Base-by-base conservation (phyloP, 208 protist species). In the Tetramitus jugosus region DNA sequence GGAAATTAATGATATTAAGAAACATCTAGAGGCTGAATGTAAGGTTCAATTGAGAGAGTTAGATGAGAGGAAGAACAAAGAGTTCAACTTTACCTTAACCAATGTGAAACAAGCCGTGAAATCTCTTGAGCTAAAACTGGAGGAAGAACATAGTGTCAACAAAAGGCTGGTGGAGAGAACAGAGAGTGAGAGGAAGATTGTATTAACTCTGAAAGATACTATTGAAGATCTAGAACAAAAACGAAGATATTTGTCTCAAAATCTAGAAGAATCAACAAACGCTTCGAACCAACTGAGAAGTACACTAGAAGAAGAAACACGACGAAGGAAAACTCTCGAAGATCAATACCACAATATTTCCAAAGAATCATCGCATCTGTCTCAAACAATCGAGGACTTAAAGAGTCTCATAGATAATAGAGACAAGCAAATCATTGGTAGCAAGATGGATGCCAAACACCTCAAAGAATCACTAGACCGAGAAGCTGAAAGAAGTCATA, bases 41-140 rank as follows among this genome's bases (percentile, higher is more conserved):
- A 26, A 49, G 14, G 26, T 31, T 49, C 43, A 49, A 26, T 14
- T 71, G 8, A 71, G 35, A 13, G 65, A 71, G 2, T 31, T 71
- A 3, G 65, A 71, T 35, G n/a, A 71, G 23, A 17, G 39, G 17
- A 71, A 71, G 29, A 17, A 42, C 31, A 71, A 49, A 71, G 65
- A 71, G 31, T 71, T 71, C 49, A 71, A 71, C 26, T 23, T 29
- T 33, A 71, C 65, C 10, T 14, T 71, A 40, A 37, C 35, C 37
- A 71, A 46, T 33, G 33, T 71, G 7, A 71, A 71, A 31, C 39
- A 71, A 49, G 65, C 23, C 17, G 65, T 46, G 3, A 71, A 71
- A 49, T 23, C n/a, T 35, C 20, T 71, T 14, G 65, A 71, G 49
- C 7, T 49, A 1, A 33, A 4, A 35, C 20, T 71, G 7, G 17